phyloP scores from a whole-genome alignment of 345 rosid genomes.

The Eucalyptus leucophloia region DNA sequence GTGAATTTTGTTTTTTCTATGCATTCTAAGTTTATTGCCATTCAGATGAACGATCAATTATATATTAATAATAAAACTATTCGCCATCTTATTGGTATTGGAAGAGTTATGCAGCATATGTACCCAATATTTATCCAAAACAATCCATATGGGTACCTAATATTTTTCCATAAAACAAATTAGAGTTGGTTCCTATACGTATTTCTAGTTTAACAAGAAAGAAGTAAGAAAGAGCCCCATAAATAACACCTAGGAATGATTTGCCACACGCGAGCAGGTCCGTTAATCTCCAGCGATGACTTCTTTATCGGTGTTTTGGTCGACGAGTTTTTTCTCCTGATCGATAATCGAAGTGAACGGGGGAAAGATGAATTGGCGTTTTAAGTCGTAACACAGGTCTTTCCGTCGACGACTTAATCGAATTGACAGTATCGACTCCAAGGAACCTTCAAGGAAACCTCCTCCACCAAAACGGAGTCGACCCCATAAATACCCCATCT shows the following conservation, averaged over 20 bases:
- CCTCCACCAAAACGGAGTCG: not conserved
- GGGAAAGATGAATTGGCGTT: not conserved
- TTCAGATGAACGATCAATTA: not conserved
- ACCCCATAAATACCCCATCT: not conserved
- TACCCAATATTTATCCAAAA: not conserved
- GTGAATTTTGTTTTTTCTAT: not conserved
- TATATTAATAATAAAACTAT: not conserved
- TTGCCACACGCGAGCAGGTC: not conserved
- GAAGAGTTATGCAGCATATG: not conserved
- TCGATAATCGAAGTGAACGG: not conserved
- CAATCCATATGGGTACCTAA: not conserved
- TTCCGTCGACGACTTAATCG: not conserved
- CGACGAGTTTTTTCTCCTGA: not conserved
- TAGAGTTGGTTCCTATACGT: not conserved
- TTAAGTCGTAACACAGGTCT: not conserved
- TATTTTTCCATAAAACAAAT: not conserved
- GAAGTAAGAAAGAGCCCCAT: not conserved
- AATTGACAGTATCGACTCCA: not conserved
- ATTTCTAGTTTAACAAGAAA: not conserved
- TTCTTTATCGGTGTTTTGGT: not conserved
- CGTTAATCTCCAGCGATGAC: not conserved
- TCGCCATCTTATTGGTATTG: fast-evolving
- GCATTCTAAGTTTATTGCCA: not conserved
- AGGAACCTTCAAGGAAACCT: not conserved
- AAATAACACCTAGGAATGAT: not conserved